Evolutionary conservation across 768 basidiomycete genomes (phyloP).

Genomic region (Antrodiella citrinella): DNA sequence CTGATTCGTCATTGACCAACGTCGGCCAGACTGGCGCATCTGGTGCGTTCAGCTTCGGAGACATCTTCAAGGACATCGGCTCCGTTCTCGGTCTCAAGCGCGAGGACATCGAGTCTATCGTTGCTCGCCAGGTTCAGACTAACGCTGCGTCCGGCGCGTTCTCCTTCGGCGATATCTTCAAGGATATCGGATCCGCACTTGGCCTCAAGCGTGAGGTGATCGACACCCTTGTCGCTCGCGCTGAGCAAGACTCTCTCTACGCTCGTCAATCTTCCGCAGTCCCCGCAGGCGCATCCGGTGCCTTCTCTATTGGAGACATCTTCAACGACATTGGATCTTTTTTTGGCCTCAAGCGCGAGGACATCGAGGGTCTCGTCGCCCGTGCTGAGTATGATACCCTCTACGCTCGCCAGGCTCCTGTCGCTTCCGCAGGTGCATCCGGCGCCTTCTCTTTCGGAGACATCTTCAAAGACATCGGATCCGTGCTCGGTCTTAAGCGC

Average conservation of each 20-base stretch:
- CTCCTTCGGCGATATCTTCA: slow-evolving; percentile 5
- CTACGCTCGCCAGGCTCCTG: not conserved
- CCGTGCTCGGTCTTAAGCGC: not conserved
- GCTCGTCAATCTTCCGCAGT: not conserved
- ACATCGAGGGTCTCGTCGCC: not conserved
- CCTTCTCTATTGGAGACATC: not conserved
- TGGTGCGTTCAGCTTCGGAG: slow-evolving; percentile 4
- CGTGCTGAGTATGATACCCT: not conserved
- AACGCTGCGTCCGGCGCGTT: slow-evolving; percentile 4
- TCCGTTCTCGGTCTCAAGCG: slow-evolving; percentile 1
- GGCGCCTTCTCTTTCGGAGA: slow-evolving; percentile 3
- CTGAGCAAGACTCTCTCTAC: not conserved
- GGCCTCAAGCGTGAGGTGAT: slow-evolving; percentile 2
- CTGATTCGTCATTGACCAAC: not conserved
- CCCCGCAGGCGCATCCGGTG: slow-evolving; percentile 2
- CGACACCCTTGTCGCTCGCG: not conserved
- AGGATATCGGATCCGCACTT: not conserved
- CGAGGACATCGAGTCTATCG: slow-evolving; percentile 3
- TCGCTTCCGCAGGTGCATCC: not conserved
- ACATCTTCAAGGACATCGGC: slow-evolving; percentile 1
- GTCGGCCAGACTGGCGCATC: slow-evolving; percentile 1
- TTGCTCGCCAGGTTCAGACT: not conserved
- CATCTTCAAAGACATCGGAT: not conserved
- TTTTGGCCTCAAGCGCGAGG: slow-evolving; percentile 3
- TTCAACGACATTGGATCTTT: not conserved